Evolutionary conservation across 208 protist species (phyloP).

Genomic region (Balamuthia mandrillaris): DNA sequence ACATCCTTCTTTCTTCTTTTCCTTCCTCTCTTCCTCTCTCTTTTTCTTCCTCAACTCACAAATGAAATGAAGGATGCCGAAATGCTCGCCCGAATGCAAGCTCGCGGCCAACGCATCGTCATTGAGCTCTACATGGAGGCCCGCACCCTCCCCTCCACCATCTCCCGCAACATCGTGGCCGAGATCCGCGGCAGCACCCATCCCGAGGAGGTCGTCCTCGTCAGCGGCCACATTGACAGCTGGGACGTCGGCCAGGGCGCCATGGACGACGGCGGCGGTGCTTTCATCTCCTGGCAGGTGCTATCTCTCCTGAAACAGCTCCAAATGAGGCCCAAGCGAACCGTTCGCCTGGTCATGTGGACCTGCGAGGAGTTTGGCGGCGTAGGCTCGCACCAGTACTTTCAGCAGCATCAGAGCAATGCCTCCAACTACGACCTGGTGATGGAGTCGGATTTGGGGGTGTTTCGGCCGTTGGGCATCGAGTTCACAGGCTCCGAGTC

Average conservation of each 20-base stretch:
- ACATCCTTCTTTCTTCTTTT: neutral
- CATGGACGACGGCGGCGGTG: constrained; percentile 46
- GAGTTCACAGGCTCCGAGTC: neutral
- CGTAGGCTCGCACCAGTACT: neutral
- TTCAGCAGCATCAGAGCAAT: neutral
- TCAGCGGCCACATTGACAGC: constrained; percentile 55
- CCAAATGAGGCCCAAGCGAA: constrained; percentile 12
- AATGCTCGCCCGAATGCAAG: constrained; percentile 21
- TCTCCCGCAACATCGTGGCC: constrained; percentile 43
- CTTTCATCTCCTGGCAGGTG: constrained; percentile 41
- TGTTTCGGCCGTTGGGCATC: neutral
- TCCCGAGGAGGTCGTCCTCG: constrained; percentile 53
- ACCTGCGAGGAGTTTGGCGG: constrained; percentile 50
- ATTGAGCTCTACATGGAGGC: constrained; percentile 51
- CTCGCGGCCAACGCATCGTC: neutral
- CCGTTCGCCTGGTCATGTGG: constrained; percentile 37
- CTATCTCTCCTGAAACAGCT: constrained; percentile 39
- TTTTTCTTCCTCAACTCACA: neutral
- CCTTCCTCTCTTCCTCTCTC: neutral
- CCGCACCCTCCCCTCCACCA: neutral
- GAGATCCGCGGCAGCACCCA: constrained; percentile 41
- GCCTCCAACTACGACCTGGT: neutral
- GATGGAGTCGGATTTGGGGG: neutral
- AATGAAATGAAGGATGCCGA: constrained; percentile 51
- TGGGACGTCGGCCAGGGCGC: constrained; percentile 59